Evolutionary conservation across 352 stramenopile genomes (phyloP), one percentile per base, ranked within the genome.

Genomic region (Phytophthora aleatoria): DNA sequence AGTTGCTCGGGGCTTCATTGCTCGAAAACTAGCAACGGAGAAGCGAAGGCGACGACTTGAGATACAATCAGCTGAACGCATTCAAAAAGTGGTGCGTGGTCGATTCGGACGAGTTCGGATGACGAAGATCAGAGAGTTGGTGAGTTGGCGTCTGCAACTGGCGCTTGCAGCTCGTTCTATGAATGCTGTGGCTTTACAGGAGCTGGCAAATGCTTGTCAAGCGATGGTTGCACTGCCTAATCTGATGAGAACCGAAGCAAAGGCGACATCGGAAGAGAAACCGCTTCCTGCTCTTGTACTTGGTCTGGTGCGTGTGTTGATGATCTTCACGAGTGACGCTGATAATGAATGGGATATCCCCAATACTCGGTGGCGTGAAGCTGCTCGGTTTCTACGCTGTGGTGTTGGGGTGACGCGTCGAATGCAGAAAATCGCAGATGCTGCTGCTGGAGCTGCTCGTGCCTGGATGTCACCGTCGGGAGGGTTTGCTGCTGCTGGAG

Each of bases 301-400:
- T 4, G 85, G 85, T 1, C 69, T 95, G 27, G 76, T 94, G 5
- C 83, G 87, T 15, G 43, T 95, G 13, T 51, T 95, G 7, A 89
- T 90, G 70, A 51, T 92, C 13, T 83, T 88, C 35, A 88, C 80
- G 11, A 80, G 73, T 31, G 74, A 92, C 50, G 44, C 50, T 3
- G 80, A 91, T 56, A 52, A 71, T 1, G 80, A 85, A 26, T 73
- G 81, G 51, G 64, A 85, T n/a, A 62, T 95, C 2, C 50, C 74
- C n/a, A 74, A 68, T 7, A 66, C 79, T 1, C 76, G 87, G 0
- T 95, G 87, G 87, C 71, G 71, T n/a, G 76, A 92, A 61, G 80
- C 74, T 3, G 73, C 80, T 3, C 60, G 65, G 1, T 94, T 89
- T 45, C 59, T 95, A 4, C 57, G 69, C 2, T 87, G 81, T 50